phyloP scores from a whole-genome alignment of 1,284 basidiomycete genomes.

The Pseudozyma pruni region DNA sequence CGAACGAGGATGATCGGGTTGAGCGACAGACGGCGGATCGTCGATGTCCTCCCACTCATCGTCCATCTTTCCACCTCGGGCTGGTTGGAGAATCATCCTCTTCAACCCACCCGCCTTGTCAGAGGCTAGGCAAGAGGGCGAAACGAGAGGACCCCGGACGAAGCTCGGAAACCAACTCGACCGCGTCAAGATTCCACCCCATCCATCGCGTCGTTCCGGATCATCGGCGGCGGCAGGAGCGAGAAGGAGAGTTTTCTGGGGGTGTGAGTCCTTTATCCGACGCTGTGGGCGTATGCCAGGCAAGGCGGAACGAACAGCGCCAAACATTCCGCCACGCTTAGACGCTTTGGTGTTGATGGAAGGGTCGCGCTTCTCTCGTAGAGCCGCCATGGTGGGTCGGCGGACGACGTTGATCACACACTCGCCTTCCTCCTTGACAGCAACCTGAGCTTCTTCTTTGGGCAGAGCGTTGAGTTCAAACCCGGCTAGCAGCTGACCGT shows the following conservation, averaged over 20 bases:
- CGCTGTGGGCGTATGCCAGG: constrained; percentile 4
- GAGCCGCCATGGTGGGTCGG: constrained; percentile 13
- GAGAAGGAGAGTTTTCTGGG: too few species aligned
- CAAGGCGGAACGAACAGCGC: constrained; percentile 10
- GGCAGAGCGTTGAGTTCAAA: constrained; percentile 10
- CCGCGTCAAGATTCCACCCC: constrained; percentile 35
- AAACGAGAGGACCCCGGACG: constrained; percentile 26
- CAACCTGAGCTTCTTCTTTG: neutral
- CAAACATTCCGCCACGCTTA: neutral
- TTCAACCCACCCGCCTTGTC: constrained; percentile 3
- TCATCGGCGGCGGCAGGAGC: neutral
- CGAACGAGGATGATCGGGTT: neutral
- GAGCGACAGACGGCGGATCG: neutral
- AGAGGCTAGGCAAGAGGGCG: too few species aligned
- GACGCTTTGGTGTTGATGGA: too few species aligned
- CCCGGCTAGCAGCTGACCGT: constrained; percentile 30
- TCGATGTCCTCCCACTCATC: constrained; percentile 45
- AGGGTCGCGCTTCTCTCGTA: constrained; percentile 6
- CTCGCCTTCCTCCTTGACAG: neutral
- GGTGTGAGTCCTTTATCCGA: constrained; percentile 21
- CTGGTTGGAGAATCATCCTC: constrained; percentile 7
- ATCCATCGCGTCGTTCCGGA: constrained; percentile 29
- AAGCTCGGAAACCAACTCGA: constrained; percentile 32
- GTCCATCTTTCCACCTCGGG: neutral
- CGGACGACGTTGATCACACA: constrained; percentile 11